Percentiles rank a stretch among this genome's conserved stretches.
phyloP scores from a whole-genome alignment of 2,329 filamentous ascomycete genomes.

The Xylaria sp. region DNA sequence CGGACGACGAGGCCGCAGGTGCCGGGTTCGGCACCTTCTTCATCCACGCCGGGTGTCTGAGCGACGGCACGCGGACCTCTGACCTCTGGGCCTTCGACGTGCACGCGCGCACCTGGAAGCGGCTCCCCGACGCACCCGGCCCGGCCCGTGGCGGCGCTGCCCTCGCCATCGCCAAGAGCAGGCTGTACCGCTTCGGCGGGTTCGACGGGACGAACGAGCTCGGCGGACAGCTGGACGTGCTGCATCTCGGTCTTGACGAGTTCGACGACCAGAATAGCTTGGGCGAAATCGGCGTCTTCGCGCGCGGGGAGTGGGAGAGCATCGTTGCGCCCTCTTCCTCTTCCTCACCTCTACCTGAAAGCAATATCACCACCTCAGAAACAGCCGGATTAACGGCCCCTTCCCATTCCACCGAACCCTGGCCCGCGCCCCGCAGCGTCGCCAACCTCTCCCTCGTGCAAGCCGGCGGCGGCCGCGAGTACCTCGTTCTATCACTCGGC shows the following conservation, averaged over 20 bases:
- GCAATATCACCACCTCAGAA: constrained; percentile 3
- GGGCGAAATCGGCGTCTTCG: constrained; percentile 63
- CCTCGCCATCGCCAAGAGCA: constrained; percentile 71
- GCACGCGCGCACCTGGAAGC: constrained; percentile 71
- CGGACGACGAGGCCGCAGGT: constrained; percentile 69
- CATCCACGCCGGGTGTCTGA: constrained; percentile 80
- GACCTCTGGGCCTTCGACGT: constrained; percentile 86
- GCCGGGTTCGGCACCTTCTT: constrained; percentile 76
- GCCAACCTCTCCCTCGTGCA: constrained; percentile 66
- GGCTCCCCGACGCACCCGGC: constrained; percentile 74
- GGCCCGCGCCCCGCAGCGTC: constrained; percentile 66
- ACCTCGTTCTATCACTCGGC: constrained; percentile 71
- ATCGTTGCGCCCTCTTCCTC: constrained; percentile 49
- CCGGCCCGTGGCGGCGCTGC: constrained; percentile 74
- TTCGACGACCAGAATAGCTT: constrained; percentile 62
- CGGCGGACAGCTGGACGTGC: constrained; percentile 76
- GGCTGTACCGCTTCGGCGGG: constrained; percentile 82
- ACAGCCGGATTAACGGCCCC: constrained; percentile 24
- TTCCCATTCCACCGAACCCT: constrained; percentile 46
- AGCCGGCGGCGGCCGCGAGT: constrained; percentile 69
- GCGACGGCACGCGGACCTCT: constrained; percentile 66
- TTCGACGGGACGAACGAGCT: constrained; percentile 77
- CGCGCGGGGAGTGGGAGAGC: constrained; percentile 66
- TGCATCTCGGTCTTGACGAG: constrained; percentile 67
- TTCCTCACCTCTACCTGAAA: constrained; percentile 12